Percentiles rank a stretch among this genome's conserved stretches.
phyloP scores from a whole-genome alignment of 1,139 yeast species.

The Candida sanyaensis region DNA sequence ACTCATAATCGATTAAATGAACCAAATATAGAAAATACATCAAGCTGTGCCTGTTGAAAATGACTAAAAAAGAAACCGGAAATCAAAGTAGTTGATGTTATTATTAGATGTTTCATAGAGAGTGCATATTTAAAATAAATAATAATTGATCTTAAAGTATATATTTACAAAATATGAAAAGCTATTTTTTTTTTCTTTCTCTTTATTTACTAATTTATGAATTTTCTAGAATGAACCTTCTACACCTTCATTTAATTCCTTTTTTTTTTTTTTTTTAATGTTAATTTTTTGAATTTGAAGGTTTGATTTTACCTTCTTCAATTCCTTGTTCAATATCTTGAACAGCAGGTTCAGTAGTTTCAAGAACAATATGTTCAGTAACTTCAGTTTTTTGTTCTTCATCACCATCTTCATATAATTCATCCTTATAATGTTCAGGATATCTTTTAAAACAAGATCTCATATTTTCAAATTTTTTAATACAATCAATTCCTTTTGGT shows the following conservation, averaged over 20 bases:
- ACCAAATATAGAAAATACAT: constrained; percentile 2
- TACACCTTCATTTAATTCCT: no score
- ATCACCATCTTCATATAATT: constrained; percentile 75
- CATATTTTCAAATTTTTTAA: constrained; percentile 91
- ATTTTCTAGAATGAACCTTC: no score
- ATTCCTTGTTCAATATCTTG: constrained; percentile 13
- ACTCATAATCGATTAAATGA: constrained; percentile 12
- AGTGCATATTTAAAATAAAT: no score
- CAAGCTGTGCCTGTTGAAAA: constrained; percentile 27
- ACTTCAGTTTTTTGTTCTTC: constrained; percentile 14
- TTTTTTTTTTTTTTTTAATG: not conserved
- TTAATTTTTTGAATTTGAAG: constrained; percentile 2
- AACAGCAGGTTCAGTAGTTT: constrained; percentile 15
- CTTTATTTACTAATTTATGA: no score
- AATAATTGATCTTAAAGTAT: no score
- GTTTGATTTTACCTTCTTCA: constrained; percentile 9
- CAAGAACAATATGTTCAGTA: constrained; percentile 14
- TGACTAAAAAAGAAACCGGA: no score
- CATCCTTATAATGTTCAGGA: constrained; percentile 95
- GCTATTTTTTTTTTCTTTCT: no score
- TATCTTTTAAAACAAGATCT: constrained; percentile 91
- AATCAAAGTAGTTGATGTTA: no score
- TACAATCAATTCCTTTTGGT: constrained; percentile 97
- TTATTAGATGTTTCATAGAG: no score
- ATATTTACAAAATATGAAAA: no score